Conservation (phyloP, 192 early-diverging fungal species). For the Backusella psychrophila region DNA sequence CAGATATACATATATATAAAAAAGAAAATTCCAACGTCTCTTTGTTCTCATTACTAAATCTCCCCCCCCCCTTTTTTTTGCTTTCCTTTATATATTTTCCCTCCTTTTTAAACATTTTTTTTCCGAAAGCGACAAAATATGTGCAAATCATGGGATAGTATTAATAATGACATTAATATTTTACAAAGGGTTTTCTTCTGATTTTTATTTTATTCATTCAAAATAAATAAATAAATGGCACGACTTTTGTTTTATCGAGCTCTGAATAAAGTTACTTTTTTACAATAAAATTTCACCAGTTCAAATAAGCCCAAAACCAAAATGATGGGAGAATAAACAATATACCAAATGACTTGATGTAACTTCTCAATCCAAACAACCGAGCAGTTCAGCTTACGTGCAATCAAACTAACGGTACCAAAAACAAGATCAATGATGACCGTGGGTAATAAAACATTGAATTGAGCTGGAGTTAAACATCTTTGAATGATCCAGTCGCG, state of each 20-base stretch:
- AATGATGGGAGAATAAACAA: conserved; percentile 25
- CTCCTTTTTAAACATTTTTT: not conserved
- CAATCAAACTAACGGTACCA: not conserved
- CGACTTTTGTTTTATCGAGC: not conserved
- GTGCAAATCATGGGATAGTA: not conserved
- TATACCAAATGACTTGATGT: conserved; percentile 22
- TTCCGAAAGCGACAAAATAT: not conserved
- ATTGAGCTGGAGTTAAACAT: not conserved
- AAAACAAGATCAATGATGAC: conserved; percentile 14
- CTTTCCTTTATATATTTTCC: not conserved
- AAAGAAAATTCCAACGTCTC: not conserved
- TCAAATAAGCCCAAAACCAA: conserved; percentile 14
- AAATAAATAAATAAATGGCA: not conserved
- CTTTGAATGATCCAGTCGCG: not conserved
- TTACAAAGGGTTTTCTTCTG: not conserved
- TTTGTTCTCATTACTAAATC: not conserved
- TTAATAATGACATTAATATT: not conserved
- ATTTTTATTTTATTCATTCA: not conserved
- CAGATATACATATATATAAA: not conserved
- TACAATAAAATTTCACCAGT: not conserved
- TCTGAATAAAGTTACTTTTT: not conserved
- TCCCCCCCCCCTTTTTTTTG: not conserved
- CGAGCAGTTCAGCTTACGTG: not conserved
- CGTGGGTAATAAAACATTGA: conserved; percentile 3
- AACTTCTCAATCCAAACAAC: conserved; percentile 9